Percentiles rank a stretch among this genome's conserved stretches.
These are phyloP conservation scores for Knufia fluminis DNA, from an alignment of 2,329 filamentous ascomycete genomes.

Conservation along the genomic window DNA sequence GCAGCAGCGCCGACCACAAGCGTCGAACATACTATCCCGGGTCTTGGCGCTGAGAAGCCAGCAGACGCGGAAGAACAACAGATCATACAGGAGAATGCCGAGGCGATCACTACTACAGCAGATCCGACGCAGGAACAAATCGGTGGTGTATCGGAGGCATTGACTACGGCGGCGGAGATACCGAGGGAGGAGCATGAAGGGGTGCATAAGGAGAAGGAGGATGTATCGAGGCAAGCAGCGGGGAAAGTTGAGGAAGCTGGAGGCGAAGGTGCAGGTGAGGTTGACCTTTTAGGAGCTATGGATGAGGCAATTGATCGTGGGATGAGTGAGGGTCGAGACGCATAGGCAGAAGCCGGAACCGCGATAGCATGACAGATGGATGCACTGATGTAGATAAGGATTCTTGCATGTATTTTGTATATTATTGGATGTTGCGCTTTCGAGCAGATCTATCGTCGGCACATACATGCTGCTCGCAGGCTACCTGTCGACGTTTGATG, in stretches of 20 bases:
- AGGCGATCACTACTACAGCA: not conserved
- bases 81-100: not conserved
- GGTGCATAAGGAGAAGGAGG: too few species aligned
- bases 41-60: not conserved
- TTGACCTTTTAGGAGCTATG: conserved; percentile 1
- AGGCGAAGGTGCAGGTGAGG: not conserved
- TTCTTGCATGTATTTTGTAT: too few species aligned
- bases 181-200: too few species aligned
- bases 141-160: not conserved
- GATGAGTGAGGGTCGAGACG: conserved; percentile 4
- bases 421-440: too few species aligned
- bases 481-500: too few species aligned
- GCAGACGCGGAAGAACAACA: not conserved
- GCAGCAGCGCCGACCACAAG: too few species aligned
- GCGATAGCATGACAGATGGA: too few species aligned
- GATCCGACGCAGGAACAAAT: not conserved
- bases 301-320: not conserved
- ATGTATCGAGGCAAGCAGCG: not conserved
- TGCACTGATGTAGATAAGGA: too few species aligned
- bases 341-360: too few species aligned
- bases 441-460: too few species aligned
- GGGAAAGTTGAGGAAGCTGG: not conserved
- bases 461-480: too few species aligned
- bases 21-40: not conserved
- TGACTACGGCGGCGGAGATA: not conserved